These are phyloP conservation scores for Leptomonas pyrrhocoris DNA, from an alignment of 208 protist species.

Conservation along the genomic window DNA sequence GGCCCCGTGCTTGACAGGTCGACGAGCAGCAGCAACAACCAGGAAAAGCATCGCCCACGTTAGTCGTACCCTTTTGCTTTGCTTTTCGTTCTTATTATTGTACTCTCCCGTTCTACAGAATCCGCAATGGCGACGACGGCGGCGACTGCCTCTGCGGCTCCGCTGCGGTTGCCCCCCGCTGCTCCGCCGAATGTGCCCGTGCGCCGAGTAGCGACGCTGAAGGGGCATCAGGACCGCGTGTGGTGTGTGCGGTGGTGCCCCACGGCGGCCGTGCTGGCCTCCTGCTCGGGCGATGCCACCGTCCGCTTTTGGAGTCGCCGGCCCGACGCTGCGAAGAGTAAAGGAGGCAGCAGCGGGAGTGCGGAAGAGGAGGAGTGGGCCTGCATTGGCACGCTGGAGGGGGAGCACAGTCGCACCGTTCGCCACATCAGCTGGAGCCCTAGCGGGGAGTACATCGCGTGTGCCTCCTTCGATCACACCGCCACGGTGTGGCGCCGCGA, in stretches of 20 bases:
- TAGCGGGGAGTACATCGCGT: constrained; percentile 76
- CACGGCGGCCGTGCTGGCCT: constrained; percentile 66
- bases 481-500: constrained; percentile 73
- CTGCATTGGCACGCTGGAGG: constrained; percentile 60
- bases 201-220: constrained; percentile 47
- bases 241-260: constrained; percentile 89
- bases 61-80: no score
- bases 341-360: not conserved
- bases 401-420: constrained; percentile 79
- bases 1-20: no score
- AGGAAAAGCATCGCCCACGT: no score
- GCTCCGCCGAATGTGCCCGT: constrained; percentile 25
- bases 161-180: constrained; percentile 22
- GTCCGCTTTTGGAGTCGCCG: constrained; percentile 67
- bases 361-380: constrained; percentile 33
- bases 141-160: not conserved
- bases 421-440: constrained; percentile 87
- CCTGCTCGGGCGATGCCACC: constrained; percentile 70
- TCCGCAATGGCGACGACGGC: not conserved
- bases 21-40: no score
- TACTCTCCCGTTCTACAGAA: no score
- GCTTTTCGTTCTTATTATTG: no score
- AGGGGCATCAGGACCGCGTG: constrained; percentile 75
- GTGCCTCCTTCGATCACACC: constrained; percentile 84
- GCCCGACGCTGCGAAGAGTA: not conserved